These are phyloP conservation scores for Stenocarpella maydis DNA, from an alignment of 2,329 filamentous ascomycete genomes.

Conservation along the genomic window DNA sequence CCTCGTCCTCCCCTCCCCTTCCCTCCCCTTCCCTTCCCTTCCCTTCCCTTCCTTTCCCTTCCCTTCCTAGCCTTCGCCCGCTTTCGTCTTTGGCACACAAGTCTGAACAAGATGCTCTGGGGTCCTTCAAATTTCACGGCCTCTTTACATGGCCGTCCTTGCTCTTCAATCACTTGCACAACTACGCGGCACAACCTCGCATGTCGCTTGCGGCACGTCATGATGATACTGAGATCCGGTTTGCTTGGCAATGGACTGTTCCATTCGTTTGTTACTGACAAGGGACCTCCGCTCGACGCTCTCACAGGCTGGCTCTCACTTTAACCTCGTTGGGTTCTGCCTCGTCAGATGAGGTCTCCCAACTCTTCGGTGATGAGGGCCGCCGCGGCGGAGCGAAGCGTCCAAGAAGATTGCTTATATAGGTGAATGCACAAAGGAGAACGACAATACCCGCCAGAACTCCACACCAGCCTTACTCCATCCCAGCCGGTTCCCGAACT, in stretches of 20 bases:
- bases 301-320: constrained; percentile 65
- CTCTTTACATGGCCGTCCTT: not conserved
- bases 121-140: not conserved
- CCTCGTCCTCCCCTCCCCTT: not conserved
- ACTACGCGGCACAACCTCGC: not conserved
- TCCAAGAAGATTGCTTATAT: constrained; percentile 55
- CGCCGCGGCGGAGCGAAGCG: constrained; percentile 70
- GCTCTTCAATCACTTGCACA: not conserved
- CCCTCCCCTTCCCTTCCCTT: not conserved
- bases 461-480: constrained; percentile 41
- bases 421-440: constrained; percentile 59
- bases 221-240: constrained; percentile 20
- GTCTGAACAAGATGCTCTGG: not conserved
- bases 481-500: constrained; percentile 29
- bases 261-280: constrained; percentile 41
- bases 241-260: constrained; percentile 42
- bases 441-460: constrained; percentile 33
- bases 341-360: constrained; percentile 49
- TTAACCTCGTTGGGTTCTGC: constrained; percentile 72
- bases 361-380: constrained; percentile 74
- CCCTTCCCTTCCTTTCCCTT: not conserved
- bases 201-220: not conserved
- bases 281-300: constrained; percentile 68
- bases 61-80: not conserved
- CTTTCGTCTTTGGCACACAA: not conserved